Conservation (phyloP, 2,329 filamentous ascomycete genomes). For the Didymella segeticola region DNA sequence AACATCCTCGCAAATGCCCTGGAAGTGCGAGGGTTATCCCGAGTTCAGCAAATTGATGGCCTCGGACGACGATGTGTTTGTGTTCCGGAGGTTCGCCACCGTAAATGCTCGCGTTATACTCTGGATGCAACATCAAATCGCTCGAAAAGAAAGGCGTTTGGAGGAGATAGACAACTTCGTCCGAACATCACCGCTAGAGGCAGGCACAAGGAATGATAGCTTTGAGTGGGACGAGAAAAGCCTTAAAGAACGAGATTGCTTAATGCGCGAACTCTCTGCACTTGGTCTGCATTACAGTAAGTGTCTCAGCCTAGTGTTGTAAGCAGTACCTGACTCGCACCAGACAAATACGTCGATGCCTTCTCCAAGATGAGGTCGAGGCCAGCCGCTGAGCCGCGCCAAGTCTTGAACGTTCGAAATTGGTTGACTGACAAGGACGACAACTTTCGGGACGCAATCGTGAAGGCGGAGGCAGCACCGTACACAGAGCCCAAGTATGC, state of each 20-base stretch:
- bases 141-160: conserved; percentile 20
- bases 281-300: conserved; percentile 28
- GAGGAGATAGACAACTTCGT: conserved; percentile 19
- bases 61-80: conserved; percentile 40
- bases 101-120: conserved; percentile 35
- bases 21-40: conserved; percentile 39
- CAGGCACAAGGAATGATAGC: conserved; percentile 21
- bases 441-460: too few relatives aligned
- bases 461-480: too few relatives aligned
- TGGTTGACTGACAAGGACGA: conserved; percentile 28
- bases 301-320: background rate
- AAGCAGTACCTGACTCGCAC: too few relatives aligned
- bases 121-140: conserved; percentile 33
- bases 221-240: conserved; percentile 23
- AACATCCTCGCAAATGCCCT: too few relatives aligned
- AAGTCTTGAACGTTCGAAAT: conserved; percentile 21
- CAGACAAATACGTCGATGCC: conserved; percentile 28
- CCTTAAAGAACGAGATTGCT: conserved; percentile 9
- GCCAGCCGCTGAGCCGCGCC: conserved; percentile 17
- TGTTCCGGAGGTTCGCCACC: conserved; percentile 35
- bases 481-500: too few relatives aligned
- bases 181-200: too few relatives aligned
- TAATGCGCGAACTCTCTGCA: conserved; percentile 24
- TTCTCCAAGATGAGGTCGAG: conserved; percentile 26
- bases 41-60: conserved; percentile 38